Base-by-base conservation (phyloP, 139 green algal genomes). In the Chlorella sp. region DNA sequence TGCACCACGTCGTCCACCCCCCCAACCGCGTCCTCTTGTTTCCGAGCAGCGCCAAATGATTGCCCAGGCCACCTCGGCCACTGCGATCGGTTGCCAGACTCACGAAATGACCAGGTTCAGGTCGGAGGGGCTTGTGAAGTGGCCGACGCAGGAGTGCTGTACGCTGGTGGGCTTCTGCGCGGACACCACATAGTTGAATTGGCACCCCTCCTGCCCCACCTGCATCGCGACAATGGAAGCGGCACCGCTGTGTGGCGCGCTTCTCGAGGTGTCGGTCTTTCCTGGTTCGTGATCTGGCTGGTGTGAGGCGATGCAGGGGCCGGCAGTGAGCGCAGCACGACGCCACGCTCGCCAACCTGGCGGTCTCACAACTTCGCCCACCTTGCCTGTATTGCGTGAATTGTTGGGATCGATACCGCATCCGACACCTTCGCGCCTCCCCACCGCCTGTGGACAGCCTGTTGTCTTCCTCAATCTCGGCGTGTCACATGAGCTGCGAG, bases 61-160 rank as follows among this genome's bases (percentile, higher is more conserved):
- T 73, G 64, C 64, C 21, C 64, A 73, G 21, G 11, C 64, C 24
- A 2, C 24, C 9, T 73, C 24, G 22, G 7, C 9, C 26, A 7
- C 66, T n/a, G 66, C 11, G 66, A 73, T 73, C 66, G 66, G 24
- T 73, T 73, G 66, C 77, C 81, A 30, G 15, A 88, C 93, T 92
- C 79, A 98, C 97, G 95, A 94, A 11, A 99, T 92, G 90, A 99
- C 97, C 19, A 99, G 90, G 91, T 99, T 99, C 30, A 97, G 60
- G 76, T 98, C 96, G 19, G 86, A 90, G 0, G 93, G 42, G 5
- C 91, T 81, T 0, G 97, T 99, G 93, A 99, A 99, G 89, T 93
- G 93, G 0, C 97, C 97, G 1, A 99, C 96, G 0, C 93, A 92
- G 0, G 95, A 95, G 42, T 98, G 95, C 36, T 94, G 96, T 15